These are phyloP conservation scores for Boletus rubropictus DNA, from an alignment of 768 basidiomycete genomes.

Conservation along the genomic window DNA sequence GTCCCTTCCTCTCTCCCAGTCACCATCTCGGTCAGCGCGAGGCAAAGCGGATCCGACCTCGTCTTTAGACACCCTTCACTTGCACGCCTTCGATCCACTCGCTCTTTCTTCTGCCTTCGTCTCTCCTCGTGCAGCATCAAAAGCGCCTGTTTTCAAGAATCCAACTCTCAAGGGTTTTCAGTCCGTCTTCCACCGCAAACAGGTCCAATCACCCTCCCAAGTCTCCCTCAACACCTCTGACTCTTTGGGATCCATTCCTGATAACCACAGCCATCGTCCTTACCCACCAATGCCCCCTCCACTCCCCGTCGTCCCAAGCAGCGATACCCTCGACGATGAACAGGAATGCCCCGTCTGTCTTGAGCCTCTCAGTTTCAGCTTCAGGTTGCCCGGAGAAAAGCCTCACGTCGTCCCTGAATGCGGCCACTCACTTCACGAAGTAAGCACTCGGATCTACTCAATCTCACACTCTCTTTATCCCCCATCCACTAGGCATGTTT, in stretches of 20 bases:
- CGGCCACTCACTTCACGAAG: slow-evolving; percentile 96
- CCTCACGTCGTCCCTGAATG: slow-evolving; percentile 97
- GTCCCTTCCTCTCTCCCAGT: slow-evolving; percentile 26
- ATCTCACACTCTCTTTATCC: slow-evolving; percentile 5
- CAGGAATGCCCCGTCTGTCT: slow-evolving; percentile 95
- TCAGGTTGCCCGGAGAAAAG: slow-evolving; percentile 91
- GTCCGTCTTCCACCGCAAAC: slow-evolving; percentile 48
- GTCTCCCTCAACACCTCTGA: slow-evolving; percentile 46
- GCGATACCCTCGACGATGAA: slow-evolving; percentile 65
- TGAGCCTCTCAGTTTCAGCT: slow-evolving; percentile 89
- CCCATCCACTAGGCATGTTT: slow-evolving; percentile 75
- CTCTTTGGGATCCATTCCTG: slow-evolving; percentile 34
- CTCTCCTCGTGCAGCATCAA: slow-evolving; percentile 33
- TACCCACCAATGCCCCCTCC: slow-evolving; percentile 58
- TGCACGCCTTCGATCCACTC: slow-evolving; percentile 2
- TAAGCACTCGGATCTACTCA: slow-evolving; percentile 23
- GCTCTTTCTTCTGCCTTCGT: slow-evolving; percentile 43
- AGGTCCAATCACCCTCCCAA: slow-evolving; percentile 40
- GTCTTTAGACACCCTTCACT: slow-evolving; percentile 32
- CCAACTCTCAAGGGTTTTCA: slow-evolving; percentile 38
- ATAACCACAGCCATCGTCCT: slow-evolving; percentile 41
- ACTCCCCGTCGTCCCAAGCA: slow-evolving; percentile 65
- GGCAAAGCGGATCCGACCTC: slow-evolving; percentile 30
- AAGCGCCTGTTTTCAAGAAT: slow-evolving; percentile 31
- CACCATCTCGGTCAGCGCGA: slow-evolving; percentile 36